A percentile compares a stretch with the other conserved stretches of the same genome.
Evolutionary conservation across 805 yeast genomes (phyloP).

Genomic region (Kazachstania bromeliacearum): DNA sequence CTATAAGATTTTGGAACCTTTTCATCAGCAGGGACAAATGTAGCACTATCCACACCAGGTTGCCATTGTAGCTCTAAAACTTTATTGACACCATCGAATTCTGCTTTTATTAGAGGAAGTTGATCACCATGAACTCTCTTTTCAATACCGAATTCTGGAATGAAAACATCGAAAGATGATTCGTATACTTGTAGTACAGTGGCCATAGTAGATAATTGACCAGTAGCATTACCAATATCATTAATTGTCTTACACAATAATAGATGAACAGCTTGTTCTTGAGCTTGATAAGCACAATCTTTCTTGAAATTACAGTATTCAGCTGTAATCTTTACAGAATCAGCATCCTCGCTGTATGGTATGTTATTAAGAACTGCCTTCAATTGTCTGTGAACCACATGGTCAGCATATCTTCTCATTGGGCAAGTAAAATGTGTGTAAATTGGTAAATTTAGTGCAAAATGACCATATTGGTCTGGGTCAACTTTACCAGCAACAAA

Average conservation of each 20-base stretch:
- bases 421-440: slow-evolving; percentile 95
- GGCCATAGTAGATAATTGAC: slow-evolving; percentile 78
- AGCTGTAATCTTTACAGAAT: slow-evolving; percentile 67
- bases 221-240: slow-evolving; percentile 59
- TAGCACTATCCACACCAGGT: slow-evolving; percentile 83
- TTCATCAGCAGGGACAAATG: slow-evolving; percentile 86
- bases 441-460: slow-evolving; percentile 69
- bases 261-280: slow-evolving; percentile 88
- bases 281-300: slow-evolving; percentile 88
- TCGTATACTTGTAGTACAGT: slow-evolving; percentile 89
- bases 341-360: slow-evolving; percentile 46
- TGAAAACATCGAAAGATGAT: slow-evolving; percentile 85
- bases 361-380: slow-evolving; percentile 46
- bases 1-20: slow-evolving; percentile 67
- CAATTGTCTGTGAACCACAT: slow-evolving; percentile 86
- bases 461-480: slow-evolving; percentile 68
- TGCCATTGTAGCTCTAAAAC: slow-evolving; percentile 86
- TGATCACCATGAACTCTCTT: slow-evolving; percentile 97
- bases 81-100: slow-evolving; percentile 62
- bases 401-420: slow-evolving; percentile 81
- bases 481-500: slow-evolving; percentile 82
- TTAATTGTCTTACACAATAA: slow-evolving; percentile 75
- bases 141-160: slow-evolving; percentile 91
- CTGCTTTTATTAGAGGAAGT: slow-evolving; percentile 84
- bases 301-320: slow-evolving; percentile 93